These are phyloP conservation scores for Debaryomyces coudertii DNA, from an alignment of 1,139 yeast species.

Conservation along the genomic window DNA sequence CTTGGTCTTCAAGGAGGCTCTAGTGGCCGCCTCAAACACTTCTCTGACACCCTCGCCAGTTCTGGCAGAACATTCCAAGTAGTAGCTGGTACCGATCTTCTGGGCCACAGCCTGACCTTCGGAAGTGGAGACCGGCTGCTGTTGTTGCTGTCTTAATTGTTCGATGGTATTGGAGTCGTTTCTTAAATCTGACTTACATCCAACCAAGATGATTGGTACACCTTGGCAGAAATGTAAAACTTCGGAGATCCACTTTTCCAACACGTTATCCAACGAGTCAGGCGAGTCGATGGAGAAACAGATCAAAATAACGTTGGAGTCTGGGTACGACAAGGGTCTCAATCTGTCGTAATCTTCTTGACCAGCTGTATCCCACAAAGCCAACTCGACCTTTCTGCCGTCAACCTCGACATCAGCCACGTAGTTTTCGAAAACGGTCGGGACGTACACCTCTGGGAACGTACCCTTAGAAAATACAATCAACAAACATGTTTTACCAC, in stretches of 20 bases:
- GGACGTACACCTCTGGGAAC: constrained; percentile 94
- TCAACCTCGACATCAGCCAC: constrained; percentile 94
- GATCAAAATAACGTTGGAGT: constrained; percentile 86
- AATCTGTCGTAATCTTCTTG: constrained; percentile 97
- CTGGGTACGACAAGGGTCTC: constrained; percentile 92
- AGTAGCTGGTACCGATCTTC: constrained; percentile 83
- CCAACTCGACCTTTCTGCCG: constrained; percentile 91
- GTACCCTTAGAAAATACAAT: constrained; percentile 92
- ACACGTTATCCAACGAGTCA: constrained; percentile 89
- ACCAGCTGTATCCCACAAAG: constrained; percentile 98
- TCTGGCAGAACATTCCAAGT: constrained; percentile 93
- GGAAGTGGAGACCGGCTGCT: constrained; percentile 71
- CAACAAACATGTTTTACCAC: constrained; percentile 83
- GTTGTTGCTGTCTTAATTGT: constrained; percentile 72
- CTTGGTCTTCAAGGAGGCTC: constrained; percentile 76
- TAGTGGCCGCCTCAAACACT: constrained; percentile 90
- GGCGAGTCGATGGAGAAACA: constrained; percentile 93
- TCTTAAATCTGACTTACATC: constrained; percentile 90
- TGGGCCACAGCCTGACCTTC: constrained; percentile 88
- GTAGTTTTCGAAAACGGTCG: constrained; percentile 93
- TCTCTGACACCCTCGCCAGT: constrained; percentile 90
- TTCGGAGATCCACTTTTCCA: constrained; percentile 94
- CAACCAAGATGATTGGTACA: constrained; percentile 91
- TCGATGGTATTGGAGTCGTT: constrained; percentile 78
- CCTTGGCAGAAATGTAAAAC: constrained; percentile 94